A percentile compares a stretch with the other conserved stretches of the same genome.
phyloP scores from a whole-genome alignment of 441 rosid genomes.

The Syzygium syzygioides region DNA sequence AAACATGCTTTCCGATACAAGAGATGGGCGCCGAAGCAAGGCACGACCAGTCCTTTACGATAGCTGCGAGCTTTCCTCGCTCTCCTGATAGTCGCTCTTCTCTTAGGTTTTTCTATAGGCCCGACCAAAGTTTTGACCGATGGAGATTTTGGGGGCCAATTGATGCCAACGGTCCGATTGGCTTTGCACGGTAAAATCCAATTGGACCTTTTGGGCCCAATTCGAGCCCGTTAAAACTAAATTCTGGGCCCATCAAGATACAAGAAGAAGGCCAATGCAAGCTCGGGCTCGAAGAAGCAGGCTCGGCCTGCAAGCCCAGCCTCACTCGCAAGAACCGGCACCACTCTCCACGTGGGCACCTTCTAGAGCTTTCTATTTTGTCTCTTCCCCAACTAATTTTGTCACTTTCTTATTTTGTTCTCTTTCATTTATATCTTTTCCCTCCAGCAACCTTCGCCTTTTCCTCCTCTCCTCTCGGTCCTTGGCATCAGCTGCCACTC shows the following conservation, averaged over 20 bases:
- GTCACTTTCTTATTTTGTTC: no score
- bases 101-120: rapidly evolving
- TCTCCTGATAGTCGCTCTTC: rapidly evolving
- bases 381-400: no score
- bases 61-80: background rate
- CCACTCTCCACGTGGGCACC: no score
- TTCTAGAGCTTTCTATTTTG: no score
- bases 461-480: no score
- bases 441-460: no score
- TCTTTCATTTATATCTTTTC: no score
- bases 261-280: no score
- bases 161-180: background rate
- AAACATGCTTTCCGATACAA: background rate
- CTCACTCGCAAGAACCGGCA: no score
- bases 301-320: no score
- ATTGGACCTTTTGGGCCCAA: background rate
- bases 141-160: background rate
- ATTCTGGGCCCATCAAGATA: background rate
- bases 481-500: no score
- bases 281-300: no score
- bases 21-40: background rate
- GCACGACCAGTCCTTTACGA: background rate
- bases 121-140: background rate
- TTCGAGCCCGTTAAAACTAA: background rate
- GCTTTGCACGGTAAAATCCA: background rate